Evolutionary conservation across 495 filamentous ascomycete species (phyloP), one percentile per base, ranked within the genome.

Genomic region (Aspergillus egyptiacus): DNA sequence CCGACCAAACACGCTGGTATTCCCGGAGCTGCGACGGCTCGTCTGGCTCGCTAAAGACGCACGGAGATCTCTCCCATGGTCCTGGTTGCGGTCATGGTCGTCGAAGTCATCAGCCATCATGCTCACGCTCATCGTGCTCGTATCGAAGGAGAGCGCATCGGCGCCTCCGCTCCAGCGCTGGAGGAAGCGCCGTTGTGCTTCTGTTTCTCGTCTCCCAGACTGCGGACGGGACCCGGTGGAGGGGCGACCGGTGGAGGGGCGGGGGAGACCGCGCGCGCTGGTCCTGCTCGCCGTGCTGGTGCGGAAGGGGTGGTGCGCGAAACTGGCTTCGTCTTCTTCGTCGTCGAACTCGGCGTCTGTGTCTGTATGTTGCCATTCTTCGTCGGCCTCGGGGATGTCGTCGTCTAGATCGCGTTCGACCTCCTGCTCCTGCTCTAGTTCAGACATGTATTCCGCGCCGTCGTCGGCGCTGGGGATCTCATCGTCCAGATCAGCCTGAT

Each of bases 361-460:
- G 66, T 95, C 89, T 17, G 89, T 95, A 57, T 95, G 89, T 51
- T 75, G 72, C 72, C 72, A 75, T n/a, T 64, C 71, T 38, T 64
- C 50, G 24, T 47, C 50, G 35, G 70, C 70, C 47, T 70, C 69
- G 18, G 71, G 70, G 18, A 73, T 67, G 42, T 73, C 70, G 43
- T 67, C 67, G 36, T 75, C 70, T 38, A 73, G 45, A 43, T 73
- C 64, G 5, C 59, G 62, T 9, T 18, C 60, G 52, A 62, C 59
- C 10, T 58, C 45, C 28, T 31, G 28, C 28, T 31, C 28, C 28
- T 36, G 54, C 48, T 33, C 55, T 57, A 55, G 60, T 54, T 15
- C 38, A 55, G 27, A 62, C 65, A 24, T 60, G 54, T 48, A 62
- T 62, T 44, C 61, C 60, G 10, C 62, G 46, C 34, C 61, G 6